Base-by-base conservation (phyloP, 108 stramenopile species). In the Cyclostephanos invisitatus region DNA sequence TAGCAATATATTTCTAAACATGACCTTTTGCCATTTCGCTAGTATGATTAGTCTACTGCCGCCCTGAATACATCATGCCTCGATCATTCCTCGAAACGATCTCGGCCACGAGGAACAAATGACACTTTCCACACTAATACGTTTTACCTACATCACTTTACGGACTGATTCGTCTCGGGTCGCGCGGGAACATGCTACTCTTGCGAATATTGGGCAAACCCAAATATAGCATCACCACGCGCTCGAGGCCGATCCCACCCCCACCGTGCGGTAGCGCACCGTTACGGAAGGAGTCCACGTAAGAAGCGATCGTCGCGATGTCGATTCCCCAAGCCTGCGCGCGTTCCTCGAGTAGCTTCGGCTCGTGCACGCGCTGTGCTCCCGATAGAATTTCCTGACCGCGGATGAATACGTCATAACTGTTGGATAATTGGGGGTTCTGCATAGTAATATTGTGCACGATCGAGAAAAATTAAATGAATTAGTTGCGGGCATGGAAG, bases 311-410 rank as follows among this genome's bases (percentile, higher is more conserved):
- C 28, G 87, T 80, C 56, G 82, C 69, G 9, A 98, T 53, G 18
- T 96, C 96, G 75, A 99, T 98, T 29, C 89, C 96, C 84, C 86
- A 89, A 28, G 81, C 91, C 63, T 82, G 90, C 62, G 97, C 97
- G 17, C 97, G 84, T 73, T 97, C 94, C 63, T 89, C 85, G 46
- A 99, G 67, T 36, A 99, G 81, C 36, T 89, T 92, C 25, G 96
- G 90, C 71, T 98, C 98, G 77, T 99, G 99, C 56, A 99, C 84
- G 72, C 99, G 98, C 70, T 99, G 99, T 11, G 99, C 99, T 40
- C 99, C 99, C 24, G 96, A 97, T 18, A 98, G 69, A 70, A 99
- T 99, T 86, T 99, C 99, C 85, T 99, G 97, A 5, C 97, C 98
- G 40, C 99, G 95, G 74, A 99, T 98, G 85, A 99, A 98, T 71